Conservation (phyloP, 805 yeast genomes). For the Saturnispora dispora region DNA sequence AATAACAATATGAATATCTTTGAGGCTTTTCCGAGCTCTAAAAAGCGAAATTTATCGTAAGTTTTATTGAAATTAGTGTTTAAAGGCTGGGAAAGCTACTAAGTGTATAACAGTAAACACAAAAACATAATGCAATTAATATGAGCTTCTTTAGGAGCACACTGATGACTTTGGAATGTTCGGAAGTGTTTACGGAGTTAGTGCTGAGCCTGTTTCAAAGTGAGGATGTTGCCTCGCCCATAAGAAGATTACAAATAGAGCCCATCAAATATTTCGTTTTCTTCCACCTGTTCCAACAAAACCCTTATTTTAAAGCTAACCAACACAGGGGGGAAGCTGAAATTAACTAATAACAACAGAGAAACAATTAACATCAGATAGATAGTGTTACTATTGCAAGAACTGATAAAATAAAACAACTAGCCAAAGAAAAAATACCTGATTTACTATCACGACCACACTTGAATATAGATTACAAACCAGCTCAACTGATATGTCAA, state of each 20-base stretch:
- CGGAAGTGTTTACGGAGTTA: neutral
- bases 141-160: neutral
- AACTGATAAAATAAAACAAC: neutral
- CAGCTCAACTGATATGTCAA: conserved; percentile 4
- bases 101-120: neutral
- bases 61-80: neutral
- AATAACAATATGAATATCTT: neutral
- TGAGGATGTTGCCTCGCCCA: conserved; percentile 4
- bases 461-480: neutral
- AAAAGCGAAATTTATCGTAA: neutral
- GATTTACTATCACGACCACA: neutral
- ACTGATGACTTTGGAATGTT: neutral
- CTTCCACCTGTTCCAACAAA: neutral
- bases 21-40: neutral
- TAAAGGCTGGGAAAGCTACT: neutral
- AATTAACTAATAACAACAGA: neutral
- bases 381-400: neutral
- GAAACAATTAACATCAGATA: too few species aligned
- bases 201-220: conserved; percentile 3
- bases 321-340: neutral
- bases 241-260: conserved; percentile 2
- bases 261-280: neutral
- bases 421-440: neutral
- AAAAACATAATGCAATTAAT: too few species aligned
- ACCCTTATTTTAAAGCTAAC: neutral